phyloP scores from a whole-genome alignment of 805 yeast species.

The Kazachstania martiniae region DNA sequence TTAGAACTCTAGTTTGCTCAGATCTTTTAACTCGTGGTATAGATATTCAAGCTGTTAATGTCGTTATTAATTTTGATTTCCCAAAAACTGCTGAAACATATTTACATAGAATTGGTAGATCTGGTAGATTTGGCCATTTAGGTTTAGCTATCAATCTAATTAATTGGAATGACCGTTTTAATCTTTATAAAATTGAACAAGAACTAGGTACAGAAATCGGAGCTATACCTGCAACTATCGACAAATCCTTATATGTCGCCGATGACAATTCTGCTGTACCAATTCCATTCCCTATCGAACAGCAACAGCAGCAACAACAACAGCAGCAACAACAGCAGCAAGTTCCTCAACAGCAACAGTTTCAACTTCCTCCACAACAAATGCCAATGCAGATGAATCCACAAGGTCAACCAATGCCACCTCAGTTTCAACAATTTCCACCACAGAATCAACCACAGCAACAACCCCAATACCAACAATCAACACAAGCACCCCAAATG shows the following conservation, averaged over 20 bases:
- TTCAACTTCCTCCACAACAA: slow-evolving; percentile 6
- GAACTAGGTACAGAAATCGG: slow-evolving; percentile 95
- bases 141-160: slow-evolving; percentile 95
- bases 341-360: slow-evolving; percentile 11
- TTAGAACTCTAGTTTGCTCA: slow-evolving; percentile 92
- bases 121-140: slow-evolving; percentile 96
- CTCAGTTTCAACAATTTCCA: slow-evolving; percentile 3
- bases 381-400: slow-evolving; percentile 2
- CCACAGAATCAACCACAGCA: slow-evolving; percentile 1
- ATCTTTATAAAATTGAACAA: slow-evolving; percentile 88
- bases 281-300: slow-evolving; percentile 74
- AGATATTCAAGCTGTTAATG: slow-evolving; percentile 97
- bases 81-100: slow-evolving; percentile 97
- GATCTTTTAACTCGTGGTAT: slow-evolving; percentile 96
- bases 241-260: slow-evolving; percentile 79
- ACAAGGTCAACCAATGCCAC: slow-evolving; percentile 7
- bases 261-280: slow-evolving; percentile 67
- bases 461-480: slow-evolving; percentile 1
- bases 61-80: slow-evolving; percentile 95
- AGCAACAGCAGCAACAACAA: slow-evolving; percentile 14
- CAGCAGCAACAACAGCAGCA: slow-evolving; percentile 26
- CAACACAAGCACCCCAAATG: slow-evolving; percentile 1
- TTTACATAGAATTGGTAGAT: slow-evolving; percentile 96
- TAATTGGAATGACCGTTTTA: slow-evolving; percentile 93
- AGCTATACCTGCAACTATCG: slow-evolving; percentile 92